A percentile compares a stretch with the other conserved stretches of the same genome.
Conservation (phyloP, 2,329 filamentous ascomycete genomes). For the Magnaporthales sp. region DNA sequence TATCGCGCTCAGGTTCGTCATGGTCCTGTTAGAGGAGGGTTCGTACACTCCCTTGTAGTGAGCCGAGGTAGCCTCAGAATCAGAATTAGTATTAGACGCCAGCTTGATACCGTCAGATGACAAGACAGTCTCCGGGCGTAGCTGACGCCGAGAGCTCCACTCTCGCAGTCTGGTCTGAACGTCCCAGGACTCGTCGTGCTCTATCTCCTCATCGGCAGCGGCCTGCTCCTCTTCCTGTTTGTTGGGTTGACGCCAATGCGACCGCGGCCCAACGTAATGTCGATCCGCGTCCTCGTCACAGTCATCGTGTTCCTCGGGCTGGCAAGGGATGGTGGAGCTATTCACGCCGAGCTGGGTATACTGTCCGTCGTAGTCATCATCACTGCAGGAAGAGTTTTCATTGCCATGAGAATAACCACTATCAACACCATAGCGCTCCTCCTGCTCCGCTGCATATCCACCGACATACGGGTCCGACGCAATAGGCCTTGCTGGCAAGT, state of each 20-base stretch:
- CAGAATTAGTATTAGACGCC: background rate
- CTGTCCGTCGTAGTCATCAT: background rate
- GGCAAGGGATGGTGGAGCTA: background rate
- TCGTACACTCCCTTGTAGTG: background rate
- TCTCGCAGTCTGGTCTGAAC: background rate
- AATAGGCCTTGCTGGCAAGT: background rate
- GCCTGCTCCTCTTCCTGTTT: background rate
- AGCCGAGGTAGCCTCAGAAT: background rate
- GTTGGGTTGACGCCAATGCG: background rate
- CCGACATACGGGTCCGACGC: background rate
- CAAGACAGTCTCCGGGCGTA: background rate
- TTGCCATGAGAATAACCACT: background rate
- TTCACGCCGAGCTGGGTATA: background rate
- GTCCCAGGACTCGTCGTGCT: background rate
- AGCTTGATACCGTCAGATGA: background rate
- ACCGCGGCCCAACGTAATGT: background rate
- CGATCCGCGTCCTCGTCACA: background rate
- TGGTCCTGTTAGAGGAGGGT: background rate
- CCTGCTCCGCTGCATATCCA: background rate
- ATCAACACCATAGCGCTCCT: background rate
- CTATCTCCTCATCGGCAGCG: background rate
- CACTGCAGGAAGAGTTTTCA: background rate
- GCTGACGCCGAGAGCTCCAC: background rate
- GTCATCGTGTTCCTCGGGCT: background rate
- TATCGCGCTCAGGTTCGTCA: background rate